Conservation (phyloP, 257 asterid species). For the Solanum lignicaule region DNA sequence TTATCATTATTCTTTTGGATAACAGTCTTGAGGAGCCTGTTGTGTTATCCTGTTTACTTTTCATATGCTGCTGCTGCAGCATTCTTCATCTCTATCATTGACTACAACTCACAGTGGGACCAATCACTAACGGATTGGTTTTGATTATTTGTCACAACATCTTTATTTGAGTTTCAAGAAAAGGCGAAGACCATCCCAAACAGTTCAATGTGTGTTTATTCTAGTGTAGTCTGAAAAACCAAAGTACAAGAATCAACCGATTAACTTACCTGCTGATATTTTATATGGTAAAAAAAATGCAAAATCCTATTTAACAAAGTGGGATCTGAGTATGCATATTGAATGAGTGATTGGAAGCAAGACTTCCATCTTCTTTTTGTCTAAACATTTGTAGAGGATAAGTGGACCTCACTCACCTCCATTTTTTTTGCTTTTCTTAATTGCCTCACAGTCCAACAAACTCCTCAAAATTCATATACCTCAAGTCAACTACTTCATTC, state of each 20-base stretch:
- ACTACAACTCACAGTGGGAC: conserved; percentile 12
- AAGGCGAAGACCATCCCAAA: not conserved
- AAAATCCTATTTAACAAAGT: not conserved
- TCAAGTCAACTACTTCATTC: not conserved
- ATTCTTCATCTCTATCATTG: conserved; percentile 13
- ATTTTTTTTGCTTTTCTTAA: not conserved
- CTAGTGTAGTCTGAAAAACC: no score
- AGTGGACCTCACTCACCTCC: conserved; percentile 13
- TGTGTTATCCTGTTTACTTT: conserved; percentile 4
- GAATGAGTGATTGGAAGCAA: conserved; percentile 11
- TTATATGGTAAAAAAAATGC: not conserved
- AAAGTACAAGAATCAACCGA: not conserved
- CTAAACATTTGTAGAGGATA: conserved; percentile 11
- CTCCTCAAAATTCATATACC: not conserved
- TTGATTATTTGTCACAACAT: conserved; percentile 13
- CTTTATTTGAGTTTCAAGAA: conserved; percentile 6
- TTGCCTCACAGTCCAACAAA: not conserved
- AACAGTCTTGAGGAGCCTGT: conserved; percentile 5
- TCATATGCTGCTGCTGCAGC: not conserved
- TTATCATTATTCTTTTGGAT: conserved; percentile 15
- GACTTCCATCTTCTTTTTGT: conserved; percentile 6
- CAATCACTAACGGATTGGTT: not conserved
- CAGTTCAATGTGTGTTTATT: not conserved
- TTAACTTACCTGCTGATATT: not conserved
- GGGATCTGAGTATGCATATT: conserved; percentile 22